phyloP scores from a whole-genome alignment of 495 filamentous ascomycete species.

The Hypoxylon subgilvum region DNA sequence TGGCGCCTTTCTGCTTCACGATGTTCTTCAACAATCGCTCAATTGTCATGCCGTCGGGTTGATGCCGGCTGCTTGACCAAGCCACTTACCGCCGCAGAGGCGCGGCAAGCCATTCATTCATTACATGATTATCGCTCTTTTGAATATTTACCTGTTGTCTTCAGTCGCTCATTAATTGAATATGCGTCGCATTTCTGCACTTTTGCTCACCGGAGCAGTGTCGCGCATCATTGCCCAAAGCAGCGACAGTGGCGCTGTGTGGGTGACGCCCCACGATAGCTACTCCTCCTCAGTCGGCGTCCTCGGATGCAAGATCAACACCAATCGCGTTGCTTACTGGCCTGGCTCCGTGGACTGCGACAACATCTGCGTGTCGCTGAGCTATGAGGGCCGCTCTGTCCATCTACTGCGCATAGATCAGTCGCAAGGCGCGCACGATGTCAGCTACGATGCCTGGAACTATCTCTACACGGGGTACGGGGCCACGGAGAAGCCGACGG shows the following conservation, averaged over 20 bases:
- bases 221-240: constrained; percentile 36
- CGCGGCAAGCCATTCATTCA: constrained; percentile 20
- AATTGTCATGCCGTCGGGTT: constrained; percentile 8
- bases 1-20: constrained; percentile 5
- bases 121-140: constrained; percentile 16
- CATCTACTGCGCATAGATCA: constrained; percentile 56
- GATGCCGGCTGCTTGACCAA: constrained; percentile 18
- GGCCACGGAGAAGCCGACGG: constrained; percentile 51
- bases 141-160: not conserved
- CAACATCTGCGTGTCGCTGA: constrained; percentile 54
- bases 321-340: constrained; percentile 58
- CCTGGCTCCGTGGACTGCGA: constrained; percentile 53
- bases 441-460: constrained; percentile 60
- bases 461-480: constrained; percentile 52
- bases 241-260: constrained; percentile 45
- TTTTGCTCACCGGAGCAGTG: constrained; percentile 5
- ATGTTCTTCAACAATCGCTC: constrained; percentile 11
- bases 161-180: constrained; percentile 15
- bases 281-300: constrained; percentile 58
- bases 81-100: constrained; percentile 18
- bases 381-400: constrained; percentile 49
- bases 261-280: constrained; percentile 57
- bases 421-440: constrained; percentile 54
- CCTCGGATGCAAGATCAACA: constrained; percentile 57
- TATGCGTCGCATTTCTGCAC: constrained; percentile 30